Evolutionary conservation across 495 filamentous ascomycete genomes (phyloP).

Genomic region (Venustampulla echinocandica): DNA sequence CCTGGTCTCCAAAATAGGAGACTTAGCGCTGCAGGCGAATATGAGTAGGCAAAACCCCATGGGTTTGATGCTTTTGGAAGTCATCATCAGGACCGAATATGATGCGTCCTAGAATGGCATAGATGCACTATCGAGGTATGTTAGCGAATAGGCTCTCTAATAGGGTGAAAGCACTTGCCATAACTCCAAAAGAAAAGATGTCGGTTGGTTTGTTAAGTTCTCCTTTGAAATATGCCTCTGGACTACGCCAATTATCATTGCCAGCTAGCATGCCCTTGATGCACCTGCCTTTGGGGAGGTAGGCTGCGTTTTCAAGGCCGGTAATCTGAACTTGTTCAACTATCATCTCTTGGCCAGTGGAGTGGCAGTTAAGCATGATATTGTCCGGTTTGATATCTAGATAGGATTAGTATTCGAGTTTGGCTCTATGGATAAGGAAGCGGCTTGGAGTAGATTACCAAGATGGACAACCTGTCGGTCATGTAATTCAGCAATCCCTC

Average conservation of each 20-base stretch:
- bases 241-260: slow-evolving; percentile 36
- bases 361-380: slow-evolving; percentile 9
- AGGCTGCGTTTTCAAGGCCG: slow-evolving; percentile 36
- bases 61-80: slow-evolving; percentile 9
- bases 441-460: slow-evolving; percentile 24
- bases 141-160: too few species aligned
- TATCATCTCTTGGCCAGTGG: slow-evolving; percentile 16
- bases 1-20: slow-evolving; percentile 40
- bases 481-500: slow-evolving; percentile 37
- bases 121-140: slow-evolving; percentile 17
- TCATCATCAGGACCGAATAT: slow-evolving; percentile 10
- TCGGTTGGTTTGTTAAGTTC: slow-evolving; percentile 31
- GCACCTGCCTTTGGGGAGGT: slow-evolving; percentile 26
- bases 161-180: slow-evolving; percentile 29
- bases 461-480: slow-evolving; percentile 40
- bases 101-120: slow-evolving; percentile 3
- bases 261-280: slow-evolving; percentile 30
- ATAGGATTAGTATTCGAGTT: too few species aligned
- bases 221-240: slow-evolving; percentile 31
- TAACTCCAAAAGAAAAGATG: slow-evolving; percentile 37
- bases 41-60: slow-evolving; percentile 39
- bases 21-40: slow-evolving; percentile 36
- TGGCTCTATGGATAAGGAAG: slow-evolving; percentile 18
- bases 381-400: slow-evolving; percentile 19
- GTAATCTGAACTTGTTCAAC: slow-evolving; percentile 9